Base-by-base conservation (phyloP, 1,284 basidiomycete species). In the Pascua guehoae region DNA sequence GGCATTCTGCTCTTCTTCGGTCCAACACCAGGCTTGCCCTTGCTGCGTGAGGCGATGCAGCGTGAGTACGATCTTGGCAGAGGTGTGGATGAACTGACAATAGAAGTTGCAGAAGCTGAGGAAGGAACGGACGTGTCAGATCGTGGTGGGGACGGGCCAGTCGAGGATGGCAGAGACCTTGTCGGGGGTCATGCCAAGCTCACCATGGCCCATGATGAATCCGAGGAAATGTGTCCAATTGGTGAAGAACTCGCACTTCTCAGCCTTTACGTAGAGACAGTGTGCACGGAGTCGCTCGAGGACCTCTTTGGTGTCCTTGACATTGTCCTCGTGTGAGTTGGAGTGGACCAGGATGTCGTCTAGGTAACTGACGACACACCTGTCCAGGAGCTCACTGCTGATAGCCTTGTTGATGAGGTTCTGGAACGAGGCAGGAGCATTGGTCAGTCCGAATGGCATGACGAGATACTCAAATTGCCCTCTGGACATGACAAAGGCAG, bases 51-150 rank as follows among this genome's bases (percentile, higher is more conserved):
- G 24, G 24, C 24, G 24, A 7, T 32, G 24, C 24, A 32, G 24
- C 10, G 56, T 32, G 62, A 68, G 79, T 7, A 63, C 64, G 14
- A 76, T 71, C 8, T 66, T 51, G 4, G 76, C 70, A 52, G 71
- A 81, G 43, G 64, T 51, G 14, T 66, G 36, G 41, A 82, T 79
- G 64, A 81, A 81, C 8, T 69, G 55, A 1, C 74, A 63, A 53
- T 75, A 80, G 64, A 79, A 81, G 60, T 80, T 81, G 41, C 68
- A 69, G 47, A 79, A 75, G 32, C 77, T 76, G 9, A 79, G 65
- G 68, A 78, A 79, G 4, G 61, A 63, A 53, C 74, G 76, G 11
- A 80, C 53, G 9, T 78, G 68, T 41, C 67, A 62, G 32, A 78
- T 59, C 3, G 53, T 65, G 0, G 44, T 59, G 1, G 80, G 81